Base-by-base conservation (phyloP, 139 green algal species). In the Nannochloris sp. region DNA sequence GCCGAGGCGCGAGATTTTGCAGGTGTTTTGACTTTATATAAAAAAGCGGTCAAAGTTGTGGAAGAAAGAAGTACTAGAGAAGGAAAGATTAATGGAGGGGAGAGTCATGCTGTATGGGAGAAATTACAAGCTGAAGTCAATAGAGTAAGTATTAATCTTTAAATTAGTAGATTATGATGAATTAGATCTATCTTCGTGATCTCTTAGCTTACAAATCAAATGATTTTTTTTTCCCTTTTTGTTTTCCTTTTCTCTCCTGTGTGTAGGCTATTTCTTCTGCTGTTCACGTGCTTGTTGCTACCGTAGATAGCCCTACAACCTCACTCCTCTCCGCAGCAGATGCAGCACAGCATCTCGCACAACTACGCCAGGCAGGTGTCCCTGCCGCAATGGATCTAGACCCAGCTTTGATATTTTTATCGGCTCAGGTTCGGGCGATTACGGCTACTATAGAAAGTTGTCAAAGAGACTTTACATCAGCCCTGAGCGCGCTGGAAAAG, bases 1-100 rank as follows among this genome's bases (percentile, higher is more conserved):
- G 71, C 42, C 9, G 63, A 78, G 47, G 45, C 57, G 1, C 42
- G 63, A 0, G 62, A 87, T 58, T 86, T 78, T 59, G 77, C 30
- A 48, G 5, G n/a, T 25, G 56, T 64, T 12, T 19, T 64, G 5
- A 30, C n/a, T 12, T 64, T 64, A 29, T 64, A 64, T 31, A 23
- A 48, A 29, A 23, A 54, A 55, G 56, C 56, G 30, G 32, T 64
- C 23, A 64, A 64, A n/a, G 12, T 64, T 25, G 56, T 64, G 6
- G 25, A 64, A 15, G 42, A 57, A 38, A 25, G 47, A 57, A 57
- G 23, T 25, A 10, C 19, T 14, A 6, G 25, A 55, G n/a, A 13
- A 14, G 9, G 25, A 64, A 13, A 51, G 42, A n/a, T n/a, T n/a
- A n/a, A n/a, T n/a, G 42, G 42, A 19, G 42, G 19, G 42, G 56